Evolutionary conservation across 2,329 filamentous ascomycete species (phyloP).

Genomic region (Amylocarpus encephaloides): DNA sequence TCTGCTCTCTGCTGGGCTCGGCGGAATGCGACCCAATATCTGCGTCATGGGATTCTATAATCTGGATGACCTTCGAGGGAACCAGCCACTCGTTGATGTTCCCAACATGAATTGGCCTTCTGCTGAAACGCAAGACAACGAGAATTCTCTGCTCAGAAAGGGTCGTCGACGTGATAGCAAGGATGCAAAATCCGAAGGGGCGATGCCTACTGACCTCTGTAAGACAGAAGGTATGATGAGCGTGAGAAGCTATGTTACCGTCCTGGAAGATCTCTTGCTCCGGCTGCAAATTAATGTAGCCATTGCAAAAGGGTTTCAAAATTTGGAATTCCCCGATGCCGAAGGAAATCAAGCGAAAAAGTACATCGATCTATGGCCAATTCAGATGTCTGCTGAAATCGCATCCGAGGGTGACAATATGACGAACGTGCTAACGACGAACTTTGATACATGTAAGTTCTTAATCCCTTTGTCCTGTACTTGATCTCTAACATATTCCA

Average conservation of each 20-base stretch:
- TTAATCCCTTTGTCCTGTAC: background rate
- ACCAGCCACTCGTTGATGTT: constrained; percentile 49
- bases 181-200: constrained; percentile 48
- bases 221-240: constrained; percentile 62
- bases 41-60: constrained; percentile 77
- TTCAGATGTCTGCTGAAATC: constrained; percentile 86
- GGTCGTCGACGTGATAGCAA: constrained; percentile 49
- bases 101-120: constrained; percentile 40
- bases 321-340: constrained; percentile 63
- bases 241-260: constrained; percentile 69
- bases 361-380: constrained; percentile 85
- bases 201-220: constrained; percentile 63
- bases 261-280: constrained; percentile 74
- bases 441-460: constrained; percentile 77
- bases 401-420: constrained; percentile 57
- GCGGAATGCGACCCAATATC: constrained; percentile 85
- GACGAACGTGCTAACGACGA: constrained; percentile 68
- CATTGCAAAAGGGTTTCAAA: constrained; percentile 73
- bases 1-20: constrained; percentile 72
- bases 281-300: constrained; percentile 78
- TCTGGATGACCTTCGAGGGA: constrained; percentile 65
- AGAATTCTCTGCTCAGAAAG: constrained; percentile 28
- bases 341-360: constrained; percentile 56
- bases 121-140: constrained; percentile 26
- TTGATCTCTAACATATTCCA: constrained; percentile 26